phyloP scores from a whole-genome alignment of 1,139 yeast species.

The Trichomonascaceae sp. region DNA sequence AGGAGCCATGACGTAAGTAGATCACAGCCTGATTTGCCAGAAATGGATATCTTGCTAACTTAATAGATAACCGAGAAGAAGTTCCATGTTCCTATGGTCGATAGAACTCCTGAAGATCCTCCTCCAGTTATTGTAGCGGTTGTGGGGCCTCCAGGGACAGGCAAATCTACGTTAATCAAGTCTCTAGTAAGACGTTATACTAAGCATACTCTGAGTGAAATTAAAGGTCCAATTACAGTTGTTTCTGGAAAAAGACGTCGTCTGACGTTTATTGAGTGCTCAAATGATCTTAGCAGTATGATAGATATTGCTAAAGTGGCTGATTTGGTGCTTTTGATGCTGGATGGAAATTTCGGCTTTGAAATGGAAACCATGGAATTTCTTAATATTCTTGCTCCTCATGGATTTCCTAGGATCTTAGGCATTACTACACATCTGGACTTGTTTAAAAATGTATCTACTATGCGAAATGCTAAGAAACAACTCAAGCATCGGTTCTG shows the following conservation, averaged over 20 bases:
- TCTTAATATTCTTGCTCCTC: slow-evolving; percentile 90
- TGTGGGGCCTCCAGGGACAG: slow-evolving; percentile 99
- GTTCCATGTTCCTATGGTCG: slow-evolving; percentile 95
- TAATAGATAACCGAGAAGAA: slow-evolving; percentile 57
- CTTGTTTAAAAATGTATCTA: slow-evolving; percentile 81
- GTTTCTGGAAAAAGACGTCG: slow-evolving; percentile 94
- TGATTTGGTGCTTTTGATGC: slow-evolving; percentile 78
- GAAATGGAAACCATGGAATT: slow-evolving; percentile 99
- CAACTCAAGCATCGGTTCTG: slow-evolving; percentile 91
- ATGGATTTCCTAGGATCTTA: slow-evolving; percentile 96
- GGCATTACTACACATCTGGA: slow-evolving; percentile 97
- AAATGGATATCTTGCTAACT: not conserved
- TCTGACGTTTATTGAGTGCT: slow-evolving; percentile 86
- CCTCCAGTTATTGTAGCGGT: slow-evolving; percentile 96
- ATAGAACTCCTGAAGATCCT: slow-evolving; percentile 95
- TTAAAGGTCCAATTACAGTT: slow-evolving; percentile 96
- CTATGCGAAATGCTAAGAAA: slow-evolving; percentile 87
- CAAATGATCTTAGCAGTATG: slow-evolving; percentile 92
- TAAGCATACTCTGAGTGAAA: slow-evolving; percentile 78
- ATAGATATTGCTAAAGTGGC: slow-evolving; percentile 94
- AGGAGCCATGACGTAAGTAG: slow-evolving; percentile 66
- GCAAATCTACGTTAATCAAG: slow-evolving; percentile 88
- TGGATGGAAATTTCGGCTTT: slow-evolving; percentile 96
- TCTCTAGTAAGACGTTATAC: slow-evolving; percentile 83
- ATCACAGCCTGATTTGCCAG: not conserved